These are phyloP conservation scores for Cyphellophora attinorum DNA, from an alignment of 2,329 filamentous ascomycete species.

Conservation along the genomic window DNA sequence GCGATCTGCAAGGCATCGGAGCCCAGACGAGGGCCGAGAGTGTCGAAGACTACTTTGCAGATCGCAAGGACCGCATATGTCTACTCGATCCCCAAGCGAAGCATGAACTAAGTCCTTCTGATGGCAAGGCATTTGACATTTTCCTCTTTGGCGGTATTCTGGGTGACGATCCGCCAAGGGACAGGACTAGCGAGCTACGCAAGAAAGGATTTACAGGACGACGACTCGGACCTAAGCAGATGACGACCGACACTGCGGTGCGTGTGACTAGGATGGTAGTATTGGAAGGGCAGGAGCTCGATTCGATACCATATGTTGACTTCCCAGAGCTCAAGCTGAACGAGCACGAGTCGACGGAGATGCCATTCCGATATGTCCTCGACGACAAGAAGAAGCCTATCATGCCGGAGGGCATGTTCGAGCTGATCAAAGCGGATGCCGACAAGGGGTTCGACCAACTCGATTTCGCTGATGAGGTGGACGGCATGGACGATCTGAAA, in stretches of 20 bases:
- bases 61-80: slow-evolving; percentile 68
- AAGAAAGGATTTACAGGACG: slow-evolving; percentile 87
- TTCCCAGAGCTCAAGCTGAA: slow-evolving; percentile 83
- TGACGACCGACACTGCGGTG: slow-evolving; percentile 97
- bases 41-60: slow-evolving; percentile 71
- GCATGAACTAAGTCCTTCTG: slow-evolving; percentile 72
- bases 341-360: slow-evolving; percentile 86
- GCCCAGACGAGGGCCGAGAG: slow-evolving; percentile 65
- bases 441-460: slow-evolving; percentile 86
- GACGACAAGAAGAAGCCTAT: slow-evolving; percentile 65
- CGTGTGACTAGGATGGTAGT: slow-evolving; percentile 84
- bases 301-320: slow-evolving; percentile 73
- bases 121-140: slow-evolving; percentile 73
- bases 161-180: slow-evolving; percentile 87
- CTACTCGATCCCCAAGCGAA: slow-evolving; percentile 78
- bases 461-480: slow-evolving; percentile 42
- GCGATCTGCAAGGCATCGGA: slow-evolving; percentile 49
- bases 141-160: slow-evolving; percentile 96
- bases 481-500: slow-evolving; percentile 9
- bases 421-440: slow-evolving; percentile 84
- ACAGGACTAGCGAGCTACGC: slow-evolving; percentile 81
- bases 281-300: slow-evolving; percentile 67
- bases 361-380: slow-evolving; percentile 95
- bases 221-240: slow-evolving; percentile 82
- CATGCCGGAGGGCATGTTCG: slow-evolving; percentile 95